A percentile compares a stretch with the other conserved stretches of the same genome.
phyloP scores from a whole-genome alignment of 495 filamentous ascomycete genomes.

The Aspergillus baeticus region DNA sequence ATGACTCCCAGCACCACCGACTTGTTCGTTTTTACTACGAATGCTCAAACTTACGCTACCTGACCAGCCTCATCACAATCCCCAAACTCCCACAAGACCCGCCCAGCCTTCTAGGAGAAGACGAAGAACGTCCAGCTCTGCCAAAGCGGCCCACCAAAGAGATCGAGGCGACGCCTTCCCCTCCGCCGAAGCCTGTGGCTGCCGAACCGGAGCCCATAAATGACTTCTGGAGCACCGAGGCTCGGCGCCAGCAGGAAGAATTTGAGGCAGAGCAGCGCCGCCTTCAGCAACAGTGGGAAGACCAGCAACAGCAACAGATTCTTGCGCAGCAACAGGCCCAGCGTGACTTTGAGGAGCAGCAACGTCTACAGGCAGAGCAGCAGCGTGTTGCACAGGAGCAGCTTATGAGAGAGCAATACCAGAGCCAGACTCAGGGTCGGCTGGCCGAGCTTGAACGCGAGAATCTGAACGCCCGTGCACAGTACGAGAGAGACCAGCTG shows the following conservation, averaged over 20 bases:
- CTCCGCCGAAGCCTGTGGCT: constrained; percentile 64
- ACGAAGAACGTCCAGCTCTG: constrained; percentile 78
- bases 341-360: constrained; percentile 92
- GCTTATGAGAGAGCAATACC: constrained; percentile 79
- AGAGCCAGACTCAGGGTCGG: constrained; percentile 88
- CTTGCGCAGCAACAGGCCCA: constrained; percentile 79
- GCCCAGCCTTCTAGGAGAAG: constrained; percentile 80
- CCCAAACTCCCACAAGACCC: constrained; percentile 95
- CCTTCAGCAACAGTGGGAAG: constrained; percentile 77
- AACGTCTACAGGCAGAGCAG: constrained; percentile 82
- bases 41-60: constrained; percentile 93
- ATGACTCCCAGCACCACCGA: constrained; percentile 93
- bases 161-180: constrained; percentile 55
- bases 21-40: constrained; percentile 98
- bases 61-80: constrained; percentile 93
- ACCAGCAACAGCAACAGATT: constrained; percentile 75
- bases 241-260: constrained; percentile 84
- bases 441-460: constrained; percentile 92
- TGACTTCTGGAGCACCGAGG: constrained; percentile 96
- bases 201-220: constrained; percentile 89
- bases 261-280: constrained; percentile 91
- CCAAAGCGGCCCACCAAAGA: constrained; percentile 75
- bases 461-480: constrained; percentile 88
- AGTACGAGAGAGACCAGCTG: constrained; percentile 94
- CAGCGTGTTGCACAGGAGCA: constrained; percentile 89